These are phyloP conservation scores for Cynanchum wilfordii DNA, from an alignment of 257 asterid species.

Conservation along the genomic window DNA sequence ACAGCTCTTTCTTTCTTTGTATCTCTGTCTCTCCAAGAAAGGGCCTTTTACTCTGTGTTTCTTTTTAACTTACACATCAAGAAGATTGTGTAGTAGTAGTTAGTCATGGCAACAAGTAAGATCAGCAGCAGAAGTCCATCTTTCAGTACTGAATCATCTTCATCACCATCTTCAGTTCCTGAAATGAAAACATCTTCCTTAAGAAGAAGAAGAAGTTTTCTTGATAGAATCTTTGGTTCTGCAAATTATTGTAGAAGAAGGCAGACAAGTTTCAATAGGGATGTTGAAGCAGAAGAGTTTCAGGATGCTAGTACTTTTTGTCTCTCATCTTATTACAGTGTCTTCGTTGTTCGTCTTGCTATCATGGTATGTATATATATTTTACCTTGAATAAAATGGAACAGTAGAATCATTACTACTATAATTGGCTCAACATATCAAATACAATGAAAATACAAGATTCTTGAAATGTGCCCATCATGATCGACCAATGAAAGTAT, in stretches of 20 bases:
- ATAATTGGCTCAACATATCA: background rate
- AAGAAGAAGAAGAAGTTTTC: constrained; percentile 2
- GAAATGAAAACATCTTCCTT: constrained; percentile 25
- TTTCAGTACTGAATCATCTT: constrained; percentile 25
- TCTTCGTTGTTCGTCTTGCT: constrained; percentile 92
- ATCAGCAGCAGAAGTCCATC: constrained; percentile 8
- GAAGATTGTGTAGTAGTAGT: constrained; percentile 1
- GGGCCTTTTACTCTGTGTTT: constrained; percentile 1
- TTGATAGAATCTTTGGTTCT: constrained; percentile 27
- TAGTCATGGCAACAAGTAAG: constrained; percentile 15
- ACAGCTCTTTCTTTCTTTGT: background rate
- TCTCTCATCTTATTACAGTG: constrained; percentile 69
- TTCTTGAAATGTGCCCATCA: constrained; percentile 5
- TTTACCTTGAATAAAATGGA: background rate
- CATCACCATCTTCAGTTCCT: constrained; percentile 20
- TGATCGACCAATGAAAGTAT: background rate
- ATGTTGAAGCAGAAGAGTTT: constrained; percentile 60
- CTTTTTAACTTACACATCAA: constrained; percentile 3
- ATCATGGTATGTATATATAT: constrained; percentile 53
- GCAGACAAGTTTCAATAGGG: constrained; percentile 33
- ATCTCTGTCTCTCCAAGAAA: background rate
- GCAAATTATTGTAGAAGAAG: constrained; percentile 24
- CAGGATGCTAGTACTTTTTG: constrained; percentile 54
- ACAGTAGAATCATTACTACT: background rate
- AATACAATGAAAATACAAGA: background rate